Evolutionary conservation across 2,329 filamentous ascomycete genomes (phyloP).

Genomic region (Neurospora crassa): DNA sequence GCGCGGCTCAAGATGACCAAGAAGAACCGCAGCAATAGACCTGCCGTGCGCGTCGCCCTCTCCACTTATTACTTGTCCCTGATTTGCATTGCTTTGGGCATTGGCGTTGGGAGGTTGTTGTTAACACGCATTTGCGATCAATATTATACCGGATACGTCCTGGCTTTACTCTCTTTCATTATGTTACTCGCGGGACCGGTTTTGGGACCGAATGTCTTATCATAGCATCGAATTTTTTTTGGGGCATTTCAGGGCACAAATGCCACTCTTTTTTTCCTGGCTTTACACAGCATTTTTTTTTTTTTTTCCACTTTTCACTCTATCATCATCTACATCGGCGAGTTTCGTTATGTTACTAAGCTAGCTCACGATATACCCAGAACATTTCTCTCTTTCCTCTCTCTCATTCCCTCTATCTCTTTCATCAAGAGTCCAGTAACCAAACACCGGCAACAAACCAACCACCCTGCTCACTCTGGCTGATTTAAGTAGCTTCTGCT

Average conservation of each 20-base stretch:
- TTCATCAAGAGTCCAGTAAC: neutral
- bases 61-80: conserved; percentile 13
- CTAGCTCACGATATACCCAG: neutral
- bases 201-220: neutral
- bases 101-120: conserved; percentile 1
- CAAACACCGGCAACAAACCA: neutral
- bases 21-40: neutral
- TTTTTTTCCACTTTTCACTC: neutral
- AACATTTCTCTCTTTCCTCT: neutral
- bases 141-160: conserved; percentile 2
- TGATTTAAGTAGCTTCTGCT: neutral
- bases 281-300: neutral
- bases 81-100: conserved; percentile 1
- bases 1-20: conserved; percentile 2
- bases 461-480: neutral
- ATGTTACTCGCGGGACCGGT: conserved; percentile 3
- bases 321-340: neutral
- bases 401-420: neutral
- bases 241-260: conserved; percentile 1
- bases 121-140: neutral
- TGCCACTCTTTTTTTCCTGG: neutral
- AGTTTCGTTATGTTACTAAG: neutral
- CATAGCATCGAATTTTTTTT: neutral
- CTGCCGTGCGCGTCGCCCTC: conserved; percentile 8
- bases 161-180: conserved; percentile 8